Evolutionary conservation across 2,329 filamentous ascomycete genomes (phyloP).

Genomic region (Claviceps sp.): DNA sequence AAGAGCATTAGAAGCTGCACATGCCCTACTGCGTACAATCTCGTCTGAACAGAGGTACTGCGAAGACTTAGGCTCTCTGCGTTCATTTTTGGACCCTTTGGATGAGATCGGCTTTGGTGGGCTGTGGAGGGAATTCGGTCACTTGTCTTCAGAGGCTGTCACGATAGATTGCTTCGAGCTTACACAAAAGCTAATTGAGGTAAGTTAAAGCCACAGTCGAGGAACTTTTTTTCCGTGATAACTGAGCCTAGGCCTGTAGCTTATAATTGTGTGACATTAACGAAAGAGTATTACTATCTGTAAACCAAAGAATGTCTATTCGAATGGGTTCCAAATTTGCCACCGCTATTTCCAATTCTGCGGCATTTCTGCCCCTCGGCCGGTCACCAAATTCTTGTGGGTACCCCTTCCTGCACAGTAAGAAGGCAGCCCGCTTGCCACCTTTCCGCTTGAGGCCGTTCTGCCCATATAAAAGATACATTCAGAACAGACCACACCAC

Average conservation of each 20-base stretch:
- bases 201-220: slow-evolving; percentile 16
- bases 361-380: too few relatives aligned
- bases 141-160: slow-evolving; percentile 33
- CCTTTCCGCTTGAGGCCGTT: too few relatives aligned
- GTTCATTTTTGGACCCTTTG: slow-evolving; percentile 37
- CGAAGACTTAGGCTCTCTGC: slow-evolving; percentile 31
- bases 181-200: slow-evolving; percentile 49
- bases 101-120: slow-evolving; percentile 50
- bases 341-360: too few relatives aligned
- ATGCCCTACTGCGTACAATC: slow-evolving; percentile 44
- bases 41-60: slow-evolving; percentile 40
- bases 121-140: slow-evolving; percentile 44
- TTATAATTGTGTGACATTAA: slow-evolving; percentile 5
- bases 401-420: too few relatives aligned
- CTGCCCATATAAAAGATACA: too few relatives aligned
- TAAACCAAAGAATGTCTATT: too few relatives aligned
- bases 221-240: not conserved
- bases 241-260: slow-evolving; percentile 3
- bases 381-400: too few relatives aligned
- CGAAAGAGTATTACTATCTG: too few relatives aligned
- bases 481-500: too few relatives aligned
- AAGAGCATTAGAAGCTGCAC: slow-evolving; percentile 45
- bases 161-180: slow-evolving; percentile 39
- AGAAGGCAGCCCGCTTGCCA: too few relatives aligned
- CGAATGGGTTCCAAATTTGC: too few relatives aligned